Base-by-base conservation (phyloP, 192 early-diverging fungal species). In the Chytriomyces hyalinus region DNA sequence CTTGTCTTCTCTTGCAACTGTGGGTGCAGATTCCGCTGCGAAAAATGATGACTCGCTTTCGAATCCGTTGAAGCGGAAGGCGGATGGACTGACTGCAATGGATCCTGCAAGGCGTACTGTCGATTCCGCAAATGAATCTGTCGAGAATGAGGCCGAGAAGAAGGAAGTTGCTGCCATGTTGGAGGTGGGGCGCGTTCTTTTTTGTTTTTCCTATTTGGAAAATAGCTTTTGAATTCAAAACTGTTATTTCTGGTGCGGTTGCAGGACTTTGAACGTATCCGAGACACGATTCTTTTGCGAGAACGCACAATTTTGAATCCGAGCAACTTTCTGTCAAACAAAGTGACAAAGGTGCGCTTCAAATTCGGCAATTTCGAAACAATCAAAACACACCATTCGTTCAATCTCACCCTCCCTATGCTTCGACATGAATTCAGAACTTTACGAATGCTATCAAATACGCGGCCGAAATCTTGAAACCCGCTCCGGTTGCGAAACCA, bases 371-470 rank as follows among this genome's bases (percentile, higher is more conserved):
- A n/a, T 68, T 46, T 67, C 20, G 10, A 15, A n/a, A 26, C 15
- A 15, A 15, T 53, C 15, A 17, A 48, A 9, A 1, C 10, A 17
- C 60, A 63, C 20, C 71, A 24, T 10, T 73, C 59, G 17, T 61
- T 36, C 13, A 43, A 22, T 73, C 63, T 66, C 45, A 49, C 43
- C 61, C 49, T 24, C 48, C 1, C 13, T 3, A 13, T 49, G n/a
- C 10, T 3, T 9, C 26, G 47, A 43, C 67, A 68, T 48, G 11
- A 5, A 22, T 68, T 1, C 46, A 47, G 67, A 49, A 48, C 47
- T 78, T 78, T 70, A 65, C 76, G 5, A 28, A 49, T 15, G 78
- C 78, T 1, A 36, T 79, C 13, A 73, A 79, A 73, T 68, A 79
- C 53, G 20, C 78, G 11, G 47, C 17, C 4, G 78, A 79, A 26